Base-by-base conservation (phyloP, 108 stramenopile genomes). In the Fistulifera solaris region DNA sequence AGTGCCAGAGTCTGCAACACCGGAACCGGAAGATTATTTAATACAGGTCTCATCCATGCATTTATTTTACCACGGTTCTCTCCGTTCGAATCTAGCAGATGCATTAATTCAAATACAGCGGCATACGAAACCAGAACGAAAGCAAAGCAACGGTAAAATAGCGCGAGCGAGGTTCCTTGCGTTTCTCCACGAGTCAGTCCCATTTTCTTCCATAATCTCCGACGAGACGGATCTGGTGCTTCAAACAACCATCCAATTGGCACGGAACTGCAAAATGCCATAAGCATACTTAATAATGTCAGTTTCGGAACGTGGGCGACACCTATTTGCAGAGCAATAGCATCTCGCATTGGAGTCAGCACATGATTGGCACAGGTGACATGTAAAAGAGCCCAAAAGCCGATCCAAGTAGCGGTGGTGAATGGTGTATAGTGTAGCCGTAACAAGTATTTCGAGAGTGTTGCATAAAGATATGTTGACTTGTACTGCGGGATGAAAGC, bases 241-340 rank as follows among this genome's bases (percentile, higher is more conserved):
- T 93, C 92, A 66, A 93, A 93, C 59, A 93, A 65, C 92, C 92
- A 93, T 2, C 87, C 87, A 51, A 93, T 85, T 26, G 92, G 92
- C 0, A 93, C 92, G 21, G 68, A 69, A 14, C 65, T 66, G 18
- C 79, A 60, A 45, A 93, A 66, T n/a, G 92, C 87, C 52, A 93
- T 48, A 2, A 83, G 67, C 1, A 85, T 85, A 24, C 58, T 61
- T 4, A 78, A 83, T 40, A 93, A 58, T 0, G 87, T 89, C 23
- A 93, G 51, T 27, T 70, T 69, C 15, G 91, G 87, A 27, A 89
- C 76, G 58, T 83, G 59, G 13, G 71, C 48, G 44, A 93, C 87
- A 15, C 91, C 91, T 21, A 93, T 74, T 14, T 76, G 72, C 47
- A 93, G 60, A 4, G 87, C 91, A 12, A 80, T 78, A 19, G 91